Evolutionary conservation across 2,329 filamentous ascomycete species (phyloP).

Genomic region (Lasiodiplodia sp.): DNA sequence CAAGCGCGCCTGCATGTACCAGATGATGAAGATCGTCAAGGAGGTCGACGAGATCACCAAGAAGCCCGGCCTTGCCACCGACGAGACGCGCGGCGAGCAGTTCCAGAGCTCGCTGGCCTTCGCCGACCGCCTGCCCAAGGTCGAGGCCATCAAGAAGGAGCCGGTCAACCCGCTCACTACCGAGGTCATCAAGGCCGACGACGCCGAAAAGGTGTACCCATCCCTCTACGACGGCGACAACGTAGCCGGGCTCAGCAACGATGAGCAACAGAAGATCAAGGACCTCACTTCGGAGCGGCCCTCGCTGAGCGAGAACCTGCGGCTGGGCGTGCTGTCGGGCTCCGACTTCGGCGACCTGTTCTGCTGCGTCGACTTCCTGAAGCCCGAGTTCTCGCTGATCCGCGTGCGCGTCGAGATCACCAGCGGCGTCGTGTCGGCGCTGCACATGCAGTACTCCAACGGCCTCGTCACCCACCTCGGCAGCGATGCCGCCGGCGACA

Average conservation of each 20-base stretch:
- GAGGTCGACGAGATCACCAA: slow-evolving; percentile 1
- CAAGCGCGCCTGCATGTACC: neutral
- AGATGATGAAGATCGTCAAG: neutral
- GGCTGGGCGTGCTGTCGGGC: neutral
- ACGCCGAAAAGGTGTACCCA: too few relatives aligned
- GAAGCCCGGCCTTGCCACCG: neutral
- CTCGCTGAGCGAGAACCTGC: neutral
- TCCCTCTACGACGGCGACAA: too few relatives aligned
- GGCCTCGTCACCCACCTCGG: neutral
- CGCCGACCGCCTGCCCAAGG: neutral
- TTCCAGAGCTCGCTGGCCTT: neutral
- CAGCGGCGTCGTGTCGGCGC: neutral
- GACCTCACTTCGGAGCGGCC: neutral
- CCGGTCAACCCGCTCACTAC: neutral
- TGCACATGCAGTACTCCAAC: neutral
- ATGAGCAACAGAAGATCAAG: neutral
- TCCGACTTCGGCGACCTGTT: neutral
- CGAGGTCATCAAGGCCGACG: too few relatives aligned
- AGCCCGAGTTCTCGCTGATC: neutral
- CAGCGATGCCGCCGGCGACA: neutral
- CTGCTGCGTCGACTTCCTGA: slow-evolving; percentile 2
- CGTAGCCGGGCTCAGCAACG: too few relatives aligned
- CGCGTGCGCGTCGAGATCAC: neutral
- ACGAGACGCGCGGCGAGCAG: neutral
- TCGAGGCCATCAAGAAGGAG: neutral